These are phyloP conservation scores for Phylloporus scabripes DNA, from an alignment of 768 basidiomycete genomes.

Conservation along the genomic window DNA sequence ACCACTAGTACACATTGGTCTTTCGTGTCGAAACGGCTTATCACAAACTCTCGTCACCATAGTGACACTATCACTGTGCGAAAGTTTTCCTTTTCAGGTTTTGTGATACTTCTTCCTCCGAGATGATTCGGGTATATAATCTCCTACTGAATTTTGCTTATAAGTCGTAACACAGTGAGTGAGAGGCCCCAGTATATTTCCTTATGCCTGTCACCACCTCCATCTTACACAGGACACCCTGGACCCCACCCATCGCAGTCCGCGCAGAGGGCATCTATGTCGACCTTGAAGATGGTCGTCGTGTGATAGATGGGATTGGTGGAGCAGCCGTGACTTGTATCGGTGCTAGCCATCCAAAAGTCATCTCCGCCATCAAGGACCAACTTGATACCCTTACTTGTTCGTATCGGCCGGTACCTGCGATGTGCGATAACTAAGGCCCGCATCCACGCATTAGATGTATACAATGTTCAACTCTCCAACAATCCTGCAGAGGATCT, in stretches of 20 bases:
- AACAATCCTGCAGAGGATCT: constrained; percentile 78
- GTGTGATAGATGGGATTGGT: constrained; percentile 73
- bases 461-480: constrained; percentile 82
- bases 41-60: too few species aligned
- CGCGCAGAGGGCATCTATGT: constrained; percentile 66
- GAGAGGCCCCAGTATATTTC: neutral
- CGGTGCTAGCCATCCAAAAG: constrained; percentile 67
- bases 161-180: neutral
- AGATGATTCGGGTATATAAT: neutral
- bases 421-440: neutral
- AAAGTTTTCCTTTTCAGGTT: too few species aligned
- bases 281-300: constrained; percentile 61
- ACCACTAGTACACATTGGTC: too few species aligned
- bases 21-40: too few species aligned
- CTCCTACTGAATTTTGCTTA: neutral
- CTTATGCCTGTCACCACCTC: constrained; percentile 23
- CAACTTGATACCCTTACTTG: constrained; percentile 76
- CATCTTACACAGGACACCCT: constrained; percentile 68
- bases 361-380: constrained; percentile 69
- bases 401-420: constrained; percentile 31
- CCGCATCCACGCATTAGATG: constrained; percentile 44
- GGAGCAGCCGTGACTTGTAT: constrained; percentile 82
- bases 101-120: neutral
- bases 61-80: too few species aligned
- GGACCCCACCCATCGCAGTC: constrained; percentile 65